Evolutionary conservation across 176 grass and related monocot genomes (phyloP).

Genomic region (Ampelocalamus luodianensis): DNA sequence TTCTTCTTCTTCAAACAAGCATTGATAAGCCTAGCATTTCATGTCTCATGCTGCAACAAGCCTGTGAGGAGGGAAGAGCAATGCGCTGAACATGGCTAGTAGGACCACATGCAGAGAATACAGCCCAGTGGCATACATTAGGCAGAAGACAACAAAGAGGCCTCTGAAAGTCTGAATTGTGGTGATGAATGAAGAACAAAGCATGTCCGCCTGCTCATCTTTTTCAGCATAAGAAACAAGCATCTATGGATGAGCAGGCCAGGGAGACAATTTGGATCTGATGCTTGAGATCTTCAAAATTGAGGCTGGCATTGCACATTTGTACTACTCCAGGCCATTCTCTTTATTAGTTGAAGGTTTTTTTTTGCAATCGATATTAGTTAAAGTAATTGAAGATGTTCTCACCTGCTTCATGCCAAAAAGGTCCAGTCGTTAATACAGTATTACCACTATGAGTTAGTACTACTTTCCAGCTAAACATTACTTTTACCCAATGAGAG

Average conservation of each 20-base stretch:
- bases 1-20: not conserved
- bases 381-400: slow-evolving; percentile 15
- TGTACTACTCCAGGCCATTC: not conserved
- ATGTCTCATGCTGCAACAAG: slow-evolving; percentile 1
- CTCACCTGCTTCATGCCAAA: slow-evolving; percentile 31
- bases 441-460: slow-evolving; percentile 6
- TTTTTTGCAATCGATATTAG: too few species aligned
- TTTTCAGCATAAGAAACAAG: slow-evolving; percentile 26
- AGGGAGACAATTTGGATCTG: slow-evolving; percentile 20
- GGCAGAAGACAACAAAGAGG: not conserved
- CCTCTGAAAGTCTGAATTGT: slow-evolving; percentile 4
- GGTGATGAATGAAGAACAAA: slow-evolving; percentile 29
- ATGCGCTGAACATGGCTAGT: slow-evolving; percentile 18
- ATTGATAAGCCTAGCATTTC: slow-evolving; percentile 18
- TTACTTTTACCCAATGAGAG: not conserved
- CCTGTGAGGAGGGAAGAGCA: slow-evolving; percentile 21
- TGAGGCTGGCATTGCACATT: slow-evolving; percentile 32
- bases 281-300: slow-evolving; percentile 31
- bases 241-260: slow-evolving; percentile 3
- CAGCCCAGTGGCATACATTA: not conserved
- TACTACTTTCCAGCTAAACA: slow-evolving; percentile 38
- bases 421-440: slow-evolving; percentile 25
- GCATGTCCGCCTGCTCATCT: not conserved
- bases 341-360: slow-evolving; percentile 23
- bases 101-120: slow-evolving; percentile 20